phyloP scores from a whole-genome alignment of 1,284 basidiomycete species.

The Moesziomyces antarcticus region DNA sequence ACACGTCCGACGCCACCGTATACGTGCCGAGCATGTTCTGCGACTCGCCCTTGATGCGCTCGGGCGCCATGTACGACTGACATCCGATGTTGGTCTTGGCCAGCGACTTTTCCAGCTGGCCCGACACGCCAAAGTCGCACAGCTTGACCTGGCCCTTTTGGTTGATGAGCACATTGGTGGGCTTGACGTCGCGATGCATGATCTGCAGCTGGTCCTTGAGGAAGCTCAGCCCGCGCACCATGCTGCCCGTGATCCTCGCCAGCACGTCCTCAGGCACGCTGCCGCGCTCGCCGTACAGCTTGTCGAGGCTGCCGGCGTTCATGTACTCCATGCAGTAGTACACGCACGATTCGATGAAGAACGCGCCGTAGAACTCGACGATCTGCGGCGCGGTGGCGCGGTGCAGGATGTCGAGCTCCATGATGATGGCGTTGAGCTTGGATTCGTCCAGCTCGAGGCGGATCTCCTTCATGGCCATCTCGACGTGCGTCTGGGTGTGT shows the following conservation, averaged over 20 bases:
- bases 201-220: slow-evolving; percentile 96
- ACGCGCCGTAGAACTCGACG: slow-evolving; percentile 98
- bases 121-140: slow-evolving; percentile 97
- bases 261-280: slow-evolving; percentile 84
- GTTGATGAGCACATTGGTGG: slow-evolving; percentile 95
- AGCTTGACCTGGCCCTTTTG: slow-evolving; percentile 89
- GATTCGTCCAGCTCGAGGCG: slow-evolving; percentile 94
- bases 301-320: slow-evolving; percentile 94
- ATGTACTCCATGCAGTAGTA: slow-evolving; percentile 99
- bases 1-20: slow-evolving; percentile 95
- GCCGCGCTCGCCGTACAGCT: slow-evolving; percentile 71
- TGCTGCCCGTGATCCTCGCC: slow-evolving; percentile 81
- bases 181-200: slow-evolving; percentile 97
- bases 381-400: slow-evolving; percentile 90
- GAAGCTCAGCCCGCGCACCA: slow-evolving; percentile 92
- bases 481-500: slow-evolving; percentile 91
- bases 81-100: slow-evolving; percentile 99
- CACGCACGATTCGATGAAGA: slow-evolving; percentile 97
- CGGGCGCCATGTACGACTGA: slow-evolving; percentile 98
- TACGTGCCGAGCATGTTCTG: slow-evolving; percentile 87
- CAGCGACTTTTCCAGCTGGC: slow-evolving; percentile 92
- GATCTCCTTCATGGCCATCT: slow-evolving; percentile 99
- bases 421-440: slow-evolving; percentile 94
- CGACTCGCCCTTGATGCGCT: slow-evolving; percentile 93
- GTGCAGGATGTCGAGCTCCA: slow-evolving; percentile 97